phyloP scores from a whole-genome alignment of 768 basidiomycete species.

The Lactarius evosmus region DNA sequence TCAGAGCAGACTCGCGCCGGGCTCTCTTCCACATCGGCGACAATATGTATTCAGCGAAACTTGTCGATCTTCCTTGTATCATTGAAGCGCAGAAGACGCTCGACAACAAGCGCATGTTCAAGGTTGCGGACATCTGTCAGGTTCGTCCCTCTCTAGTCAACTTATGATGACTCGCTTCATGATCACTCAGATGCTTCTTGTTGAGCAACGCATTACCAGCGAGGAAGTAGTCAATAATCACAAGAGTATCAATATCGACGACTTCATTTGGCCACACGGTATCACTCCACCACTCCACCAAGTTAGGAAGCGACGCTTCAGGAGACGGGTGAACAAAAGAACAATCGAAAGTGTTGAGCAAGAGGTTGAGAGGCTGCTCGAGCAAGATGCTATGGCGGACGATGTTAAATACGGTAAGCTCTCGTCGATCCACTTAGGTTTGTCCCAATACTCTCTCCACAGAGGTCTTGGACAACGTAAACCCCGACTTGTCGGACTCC shows the following conservation, averaged over 20 bases:
- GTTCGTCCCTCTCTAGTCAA: slow-evolving; percentile 39
- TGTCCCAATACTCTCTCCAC: background rate
- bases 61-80: slow-evolving; percentile 94
- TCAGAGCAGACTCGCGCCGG: slow-evolving; percentile 72
- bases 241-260: slow-evolving; percentile 82
- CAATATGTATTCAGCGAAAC: slow-evolving; percentile 79
- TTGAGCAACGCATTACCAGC: slow-evolving; percentile 68
- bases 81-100: slow-evolving; percentile 94
- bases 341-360: slow-evolving; percentile 94
- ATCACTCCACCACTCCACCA: slow-evolving; percentile 90
- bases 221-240: slow-evolving; percentile 62
- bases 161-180: slow-evolving; percentile 19
- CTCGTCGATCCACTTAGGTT: background rate
- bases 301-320: slow-evolving; percentile 86
- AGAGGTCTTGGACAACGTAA: slow-evolving; percentile 88
- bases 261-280: slow-evolving; percentile 97
- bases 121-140: slow-evolving; percentile 98
- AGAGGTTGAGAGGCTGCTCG: slow-evolving; percentile 83
- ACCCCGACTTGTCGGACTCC: slow-evolving; percentile 86
- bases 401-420: slow-evolving; percentile 71
- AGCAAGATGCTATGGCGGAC: slow-evolving; percentile 70
- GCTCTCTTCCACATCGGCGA: slow-evolving; percentile 87
- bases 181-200: slow-evolving; percentile 79
- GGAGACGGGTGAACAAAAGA: slow-evolving; percentile 81
- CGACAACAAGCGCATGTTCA: slow-evolving; percentile 97